Evolutionary conservation across 1,284 basidiomycete species (phyloP).

Genomic region (Jaminaea rosea): DNA sequence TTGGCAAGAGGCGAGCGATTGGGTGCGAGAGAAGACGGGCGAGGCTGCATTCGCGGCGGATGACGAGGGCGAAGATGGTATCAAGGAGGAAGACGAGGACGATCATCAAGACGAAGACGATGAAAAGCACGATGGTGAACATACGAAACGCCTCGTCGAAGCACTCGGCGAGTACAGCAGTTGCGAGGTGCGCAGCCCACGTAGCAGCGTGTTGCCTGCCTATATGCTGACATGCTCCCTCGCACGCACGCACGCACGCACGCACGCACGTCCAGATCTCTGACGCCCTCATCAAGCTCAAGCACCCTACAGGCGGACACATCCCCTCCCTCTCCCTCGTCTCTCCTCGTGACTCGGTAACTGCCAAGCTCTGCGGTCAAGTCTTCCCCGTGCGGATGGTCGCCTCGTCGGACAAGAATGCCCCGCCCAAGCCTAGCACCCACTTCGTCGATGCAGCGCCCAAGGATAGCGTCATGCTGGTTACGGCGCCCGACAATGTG

Average conservation of each 20-base stretch:
- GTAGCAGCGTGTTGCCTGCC: background rate
- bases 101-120: background rate
- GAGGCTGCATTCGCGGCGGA: background rate
- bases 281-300: constrained; percentile 80
- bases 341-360: constrained; percentile 48
- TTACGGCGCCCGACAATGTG: constrained; percentile 67
- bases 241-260: background rate
- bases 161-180: background rate
- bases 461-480: constrained; percentile 61
- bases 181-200: background rate
- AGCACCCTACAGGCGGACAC: constrained; percentile 64
- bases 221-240: background rate
- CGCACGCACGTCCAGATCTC: constrained; percentile 56
- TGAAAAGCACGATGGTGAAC: background rate
- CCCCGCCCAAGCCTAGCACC: constrained; percentile 59
- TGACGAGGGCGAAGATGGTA: background rate
- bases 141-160: background rate
- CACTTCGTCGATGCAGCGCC: constrained; percentile 76
- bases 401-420: constrained; percentile 53
- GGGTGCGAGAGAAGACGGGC: background rate
- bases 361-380: constrained; percentile 32
- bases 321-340: constrained; percentile 67
- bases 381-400: constrained; percentile 56
- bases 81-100: background rate
- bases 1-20: background rate